Percentiles rank a stretch among this genome's conserved stretches.
These are phyloP conservation scores for Leccinum fallax DNA, from an alignment of 1,284 basidiomycete species.

Conservation along the genomic window DNA sequence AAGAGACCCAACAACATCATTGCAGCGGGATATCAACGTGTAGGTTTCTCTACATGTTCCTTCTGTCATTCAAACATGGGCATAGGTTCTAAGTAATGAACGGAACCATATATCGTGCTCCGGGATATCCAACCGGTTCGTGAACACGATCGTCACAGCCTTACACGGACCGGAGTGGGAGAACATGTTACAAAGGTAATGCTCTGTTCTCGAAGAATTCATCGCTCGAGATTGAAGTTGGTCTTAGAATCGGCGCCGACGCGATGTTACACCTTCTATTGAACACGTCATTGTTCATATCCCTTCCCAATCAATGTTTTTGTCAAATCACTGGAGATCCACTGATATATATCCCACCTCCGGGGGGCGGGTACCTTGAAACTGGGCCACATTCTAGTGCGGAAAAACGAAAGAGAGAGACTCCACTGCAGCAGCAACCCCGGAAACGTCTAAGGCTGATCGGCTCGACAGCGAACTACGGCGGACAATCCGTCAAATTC, in stretches of 20 bases:
- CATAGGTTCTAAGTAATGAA: conserved; percentile 19
- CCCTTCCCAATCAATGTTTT: conserved; percentile 77
- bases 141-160: conserved; percentile 75
- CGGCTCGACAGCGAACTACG: conserved; percentile 1
- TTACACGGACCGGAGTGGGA: conserved; percentile 72
- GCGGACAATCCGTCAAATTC: conserved; percentile 7
- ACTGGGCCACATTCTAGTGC: conserved; percentile 4
- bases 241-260: conserved; percentile 65
- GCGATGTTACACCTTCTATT: conserved; percentile 75
- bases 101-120: conserved; percentile 28
- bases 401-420: conserved; percentile 32
- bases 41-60: conserved; percentile 32
- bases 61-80: not conserved
- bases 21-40: conserved; percentile 64
- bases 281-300: conserved; percentile 70
- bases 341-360: conserved; percentile 48
- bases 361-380: conserved; percentile 13
- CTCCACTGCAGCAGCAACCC: conserved; percentile 17
- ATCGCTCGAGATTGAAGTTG: not conserved
- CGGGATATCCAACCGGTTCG: conserved; percentile 59
- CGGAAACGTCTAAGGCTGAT: conserved; percentile 30
- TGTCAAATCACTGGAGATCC: conserved; percentile 79
- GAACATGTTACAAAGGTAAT: conserved; percentile 59
- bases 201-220: conserved; percentile 4
- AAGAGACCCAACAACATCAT: conserved; percentile 58